Percentiles rank a stretch among this genome's conserved stretches.
These are phyloP conservation scores for Epithemia pelagica DNA, from an alignment of 108 stramenopile species.

Conservation along the genomic window DNA sequence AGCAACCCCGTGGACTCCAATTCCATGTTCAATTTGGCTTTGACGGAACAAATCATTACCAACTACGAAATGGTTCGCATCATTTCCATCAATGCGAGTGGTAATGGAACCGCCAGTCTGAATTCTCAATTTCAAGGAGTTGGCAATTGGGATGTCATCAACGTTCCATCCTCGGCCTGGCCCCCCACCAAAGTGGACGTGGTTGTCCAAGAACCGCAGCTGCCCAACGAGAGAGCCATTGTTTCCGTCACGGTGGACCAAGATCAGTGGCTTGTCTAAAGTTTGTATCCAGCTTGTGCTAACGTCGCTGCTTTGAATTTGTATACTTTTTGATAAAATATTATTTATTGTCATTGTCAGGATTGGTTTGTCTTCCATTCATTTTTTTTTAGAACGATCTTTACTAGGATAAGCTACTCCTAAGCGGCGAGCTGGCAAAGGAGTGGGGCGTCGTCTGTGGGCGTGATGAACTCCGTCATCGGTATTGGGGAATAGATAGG, in stretches of 20 bases:
- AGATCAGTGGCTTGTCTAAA: background rate
- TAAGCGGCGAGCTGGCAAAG: too few species aligned
- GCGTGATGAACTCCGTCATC: too few species aligned
- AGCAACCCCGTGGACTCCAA: background rate
- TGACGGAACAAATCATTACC: background rate
- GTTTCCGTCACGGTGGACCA: background rate
- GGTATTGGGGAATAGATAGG: too few species aligned
- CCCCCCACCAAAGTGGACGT: background rate
- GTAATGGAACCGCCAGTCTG: background rate
- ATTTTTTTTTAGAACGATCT: too few species aligned
- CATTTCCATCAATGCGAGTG: background rate
- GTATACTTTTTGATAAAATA: too few species aligned
- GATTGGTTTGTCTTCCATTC: too few species aligned
- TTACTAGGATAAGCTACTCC: too few species aligned
- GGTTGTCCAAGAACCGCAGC: background rate
- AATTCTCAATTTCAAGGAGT: background rate
- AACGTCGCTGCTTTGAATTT: too few species aligned
- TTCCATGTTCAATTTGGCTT: background rate
- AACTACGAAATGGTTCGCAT: background rate
- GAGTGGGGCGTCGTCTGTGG: too few species aligned
- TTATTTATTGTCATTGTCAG: too few species aligned
- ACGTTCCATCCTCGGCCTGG: background rate
- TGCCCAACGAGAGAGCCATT: background rate
- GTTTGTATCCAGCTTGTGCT: too few species aligned
- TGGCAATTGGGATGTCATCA: background rate